phyloP scores from a whole-genome alignment of 768 basidiomycete genomes.

The Leccinum aurantiacum region DNA sequence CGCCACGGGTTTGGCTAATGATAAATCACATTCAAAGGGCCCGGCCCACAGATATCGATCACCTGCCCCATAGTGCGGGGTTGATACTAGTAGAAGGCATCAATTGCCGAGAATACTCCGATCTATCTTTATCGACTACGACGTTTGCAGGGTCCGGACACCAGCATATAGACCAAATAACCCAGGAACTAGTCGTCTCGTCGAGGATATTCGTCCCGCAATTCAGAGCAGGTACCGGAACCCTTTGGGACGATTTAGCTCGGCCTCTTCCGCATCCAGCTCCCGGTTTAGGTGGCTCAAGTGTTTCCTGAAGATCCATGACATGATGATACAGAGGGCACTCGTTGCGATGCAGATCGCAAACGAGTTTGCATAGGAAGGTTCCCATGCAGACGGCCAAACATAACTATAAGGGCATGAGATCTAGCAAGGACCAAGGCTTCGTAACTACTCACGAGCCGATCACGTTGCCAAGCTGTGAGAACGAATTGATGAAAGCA shows the following conservation, averaged over 20 bases:
- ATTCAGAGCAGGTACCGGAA: slow-evolving; percentile 49
- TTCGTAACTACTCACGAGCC: slow-evolving; percentile 60
- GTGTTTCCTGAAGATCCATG: slow-evolving; percentile 48
- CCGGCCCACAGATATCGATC: background rate
- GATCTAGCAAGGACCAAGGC: background rate
- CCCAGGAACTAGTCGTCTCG: background rate
- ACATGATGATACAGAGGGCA: slow-evolving; percentile 49
- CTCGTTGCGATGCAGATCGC: slow-evolving; percentile 67
- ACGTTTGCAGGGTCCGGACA: background rate
- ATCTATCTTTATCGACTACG: background rate
- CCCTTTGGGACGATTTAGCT: slow-evolving; percentile 35
- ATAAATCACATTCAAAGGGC: background rate
- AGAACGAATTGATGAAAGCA: slow-evolving; percentile 79
- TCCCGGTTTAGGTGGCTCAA: slow-evolving; percentile 42
- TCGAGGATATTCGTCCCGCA: background rate
- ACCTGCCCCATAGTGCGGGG: background rate
- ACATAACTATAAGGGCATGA: slow-evolving; percentile 45
- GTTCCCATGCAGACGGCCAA: slow-evolving; percentile 71
- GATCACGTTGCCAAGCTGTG: slow-evolving; percentile 79
- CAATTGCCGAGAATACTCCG: slow-evolving; percentile 19
- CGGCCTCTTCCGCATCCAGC: slow-evolving; percentile 40
- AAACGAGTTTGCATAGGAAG: slow-evolving; percentile 67
- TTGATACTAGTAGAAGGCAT: background rate
- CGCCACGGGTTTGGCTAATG: background rate
- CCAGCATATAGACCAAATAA: background rate